Evolutionary conservation across 2,329 filamentous ascomycete genomes (phyloP), one percentile per base, ranked within the genome.

Genomic region (Xylariaceae sp.): DNA sequence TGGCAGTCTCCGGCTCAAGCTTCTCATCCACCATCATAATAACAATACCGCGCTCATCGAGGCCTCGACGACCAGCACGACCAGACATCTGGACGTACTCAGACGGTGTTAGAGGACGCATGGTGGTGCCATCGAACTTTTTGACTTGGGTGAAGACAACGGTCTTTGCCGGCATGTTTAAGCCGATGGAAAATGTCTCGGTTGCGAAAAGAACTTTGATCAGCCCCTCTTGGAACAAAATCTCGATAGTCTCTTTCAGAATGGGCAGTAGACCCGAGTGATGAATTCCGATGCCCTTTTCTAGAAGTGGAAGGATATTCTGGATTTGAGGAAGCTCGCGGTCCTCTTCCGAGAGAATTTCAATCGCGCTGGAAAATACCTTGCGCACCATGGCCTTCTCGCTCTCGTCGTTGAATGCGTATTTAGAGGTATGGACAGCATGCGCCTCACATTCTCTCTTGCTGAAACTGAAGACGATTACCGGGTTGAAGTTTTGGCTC

Each of bases 1-100:
- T 95, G 42, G 94, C 92, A n/a, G 87, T 85, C 2, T 89, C 85
- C 1, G 94, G 94, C 67, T 99, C 94, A 76, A 99, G 92, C 74
- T 94, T 90, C 71, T 95, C 89, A 67, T 95, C 88, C 59, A 99
- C 88, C 92, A 99, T 97, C 90, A 99, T 97, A 70, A 99, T 97
- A 63, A 99, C 94, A 64, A 97, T 95, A 80, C 94, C 94, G 62
- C 94, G 88, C 59, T 96, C 91, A 75, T 99, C 94, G 52, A 99
- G 87, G 73, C 94, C 94, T 83, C 94, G 86, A 80, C 94, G 89
- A 68, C 94, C 94, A 56, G 94, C 94, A 73, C 94, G 89, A 58
- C 94, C 94, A 51, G 94, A 96, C 94, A 99, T 99, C 70, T 99
- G 94, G 50, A 99, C 89, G 72, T 97, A 99, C 67, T 99, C 94